These are phyloP conservation scores for Kodamaea derodonti DNA, from an alignment of 1,139 yeast genomes.

Conservation along the genomic window DNA sequence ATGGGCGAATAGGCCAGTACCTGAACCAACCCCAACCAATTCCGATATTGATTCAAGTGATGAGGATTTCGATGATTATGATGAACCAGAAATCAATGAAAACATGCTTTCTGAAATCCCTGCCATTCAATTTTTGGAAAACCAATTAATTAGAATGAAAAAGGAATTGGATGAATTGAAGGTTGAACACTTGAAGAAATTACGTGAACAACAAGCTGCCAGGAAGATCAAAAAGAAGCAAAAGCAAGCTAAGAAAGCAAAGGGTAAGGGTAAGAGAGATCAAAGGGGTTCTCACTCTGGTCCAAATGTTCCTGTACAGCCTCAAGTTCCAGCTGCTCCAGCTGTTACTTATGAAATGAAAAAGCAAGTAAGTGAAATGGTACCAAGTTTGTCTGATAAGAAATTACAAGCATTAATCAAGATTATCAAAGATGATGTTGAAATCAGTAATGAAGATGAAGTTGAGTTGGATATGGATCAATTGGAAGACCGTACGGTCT, in stretches of 20 bases:
- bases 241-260: slow-evolving; percentile 22
- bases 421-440: slow-evolving; percentile 83
- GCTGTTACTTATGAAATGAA: slow-evolving; percentile 93
- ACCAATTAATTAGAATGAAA: slow-evolving; percentile 81
- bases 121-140: slow-evolving; percentile 84
- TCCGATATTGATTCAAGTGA: slow-evolving; percentile 38
- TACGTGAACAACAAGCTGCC: slow-evolving; percentile 42
- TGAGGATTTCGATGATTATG: slow-evolving; percentile 48
- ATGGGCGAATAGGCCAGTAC: slow-evolving; percentile 87
- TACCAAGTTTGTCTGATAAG: slow-evolving; percentile 73
- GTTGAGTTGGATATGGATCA: slow-evolving; percentile 96
- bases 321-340: slow-evolving; percentile 17
- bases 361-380: slow-evolving; percentile 85
- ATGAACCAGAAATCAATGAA: slow-evolving; percentile 71
- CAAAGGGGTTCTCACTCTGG: slow-evolving; percentile 10
- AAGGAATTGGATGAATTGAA: slow-evolving; percentile 79
- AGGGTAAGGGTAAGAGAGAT: slow-evolving; percentile 11
- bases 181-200: slow-evolving; percentile 61
- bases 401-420: slow-evolving; percentile 80
- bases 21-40: slow-evolving; percentile 51
- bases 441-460: slow-evolving; percentile 72
- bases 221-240: slow-evolving; percentile 48
- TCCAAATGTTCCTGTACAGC: slow-evolving; percentile 16
- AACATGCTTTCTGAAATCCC: slow-evolving; percentile 70
- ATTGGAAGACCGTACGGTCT: slow-evolving; percentile 78